Conservation (phyloP, 2,329 filamentous ascomycete species). For the Dichotomopilus funicola region DNA sequence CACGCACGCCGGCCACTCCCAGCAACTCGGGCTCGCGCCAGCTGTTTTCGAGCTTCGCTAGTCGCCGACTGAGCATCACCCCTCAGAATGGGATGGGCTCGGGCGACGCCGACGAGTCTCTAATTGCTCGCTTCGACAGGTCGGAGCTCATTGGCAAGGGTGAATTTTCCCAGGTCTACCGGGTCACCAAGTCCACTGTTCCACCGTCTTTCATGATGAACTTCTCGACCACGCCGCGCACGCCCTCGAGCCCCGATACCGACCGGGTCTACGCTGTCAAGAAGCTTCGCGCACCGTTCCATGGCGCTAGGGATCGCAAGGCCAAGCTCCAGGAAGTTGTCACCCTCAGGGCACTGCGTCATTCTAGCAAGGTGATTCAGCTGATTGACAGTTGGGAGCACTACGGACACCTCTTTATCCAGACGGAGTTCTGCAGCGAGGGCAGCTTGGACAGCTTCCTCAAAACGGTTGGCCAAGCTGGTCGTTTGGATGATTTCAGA, state of each 20-base stretch:
- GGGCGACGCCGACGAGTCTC: constrained; percentile 66
- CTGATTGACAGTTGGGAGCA: constrained; percentile 86
- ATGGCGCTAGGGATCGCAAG: constrained; percentile 72
- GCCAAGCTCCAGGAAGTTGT: constrained; percentile 78
- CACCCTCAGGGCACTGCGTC: constrained; percentile 67
- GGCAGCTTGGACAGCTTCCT: constrained; percentile 85
- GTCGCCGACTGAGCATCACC: constrained; percentile 54
- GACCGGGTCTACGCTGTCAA: constrained; percentile 82
- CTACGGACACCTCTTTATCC: constrained; percentile 82
- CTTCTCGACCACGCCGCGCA: constrained; percentile 36
- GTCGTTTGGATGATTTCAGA: constrained; percentile 88
- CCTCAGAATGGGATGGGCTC: constrained; percentile 63
- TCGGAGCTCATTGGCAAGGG: constrained; percentile 77
- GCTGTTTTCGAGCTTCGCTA: constrained; percentile 45
- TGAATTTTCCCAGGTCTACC: constrained; percentile 90
- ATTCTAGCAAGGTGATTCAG: constrained; percentile 78
- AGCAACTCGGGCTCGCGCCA: constrained; percentile 54
- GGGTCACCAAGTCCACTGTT: constrained; percentile 48
- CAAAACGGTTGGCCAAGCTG: constrained; percentile 71
- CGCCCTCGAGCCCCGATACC: constrained; percentile 48
- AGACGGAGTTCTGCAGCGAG: constrained; percentile 95
- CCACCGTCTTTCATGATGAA: constrained; percentile 24
- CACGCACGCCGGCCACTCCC: constrained; percentile 70
- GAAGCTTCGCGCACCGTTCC: constrained; percentile 76
- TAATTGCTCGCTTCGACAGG: constrained; percentile 71